A percentile compares a stretch with the other conserved stretches of the same genome.
Conservation (phyloP, 345 rosid species). For the Syzygium aqueum region DNA sequence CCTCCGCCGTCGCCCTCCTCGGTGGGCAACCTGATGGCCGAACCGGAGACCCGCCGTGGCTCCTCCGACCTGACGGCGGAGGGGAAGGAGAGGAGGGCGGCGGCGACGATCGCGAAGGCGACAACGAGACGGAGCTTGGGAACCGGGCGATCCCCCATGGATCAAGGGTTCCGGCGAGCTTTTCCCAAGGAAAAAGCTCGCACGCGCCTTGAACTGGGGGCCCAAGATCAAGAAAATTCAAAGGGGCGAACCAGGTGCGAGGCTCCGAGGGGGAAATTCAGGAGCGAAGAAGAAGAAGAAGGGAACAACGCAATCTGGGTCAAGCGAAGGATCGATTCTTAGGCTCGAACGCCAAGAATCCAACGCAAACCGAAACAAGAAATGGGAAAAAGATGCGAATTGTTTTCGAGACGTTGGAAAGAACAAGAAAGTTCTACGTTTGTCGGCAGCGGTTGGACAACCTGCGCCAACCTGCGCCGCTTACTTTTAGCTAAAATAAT, state of each 20-base stretch:
- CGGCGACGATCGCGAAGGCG: not conserved
- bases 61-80: constrained; percentile 5
- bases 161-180: too few species aligned
- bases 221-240: not conserved
- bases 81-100: not conserved
- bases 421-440: not conserved
- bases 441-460: not conserved
- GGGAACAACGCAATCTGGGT: not conserved
- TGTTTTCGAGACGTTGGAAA: not conserved
- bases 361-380: not conserved
- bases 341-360: not conserved
- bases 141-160: not conserved
- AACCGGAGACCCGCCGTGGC: not conserved
- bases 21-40: constrained; percentile 21
- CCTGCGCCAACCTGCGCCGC: not conserved
- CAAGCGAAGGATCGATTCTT: not conserved
- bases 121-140: not conserved
- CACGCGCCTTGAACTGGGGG: not conserved
- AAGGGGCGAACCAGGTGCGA: not conserved
- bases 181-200: not conserved
- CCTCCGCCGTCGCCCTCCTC: constrained; percentile 17
- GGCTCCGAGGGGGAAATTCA: not conserved
- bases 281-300: not conserved
- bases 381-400: too few species aligned
- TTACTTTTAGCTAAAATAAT: not conserved